A percentile compares a stretch with the other conserved stretches of the same genome.
Evolutionary conservation across 2,329 filamentous ascomycete genomes (phyloP).

Genomic region (Diaporthe citrichinensis): DNA sequence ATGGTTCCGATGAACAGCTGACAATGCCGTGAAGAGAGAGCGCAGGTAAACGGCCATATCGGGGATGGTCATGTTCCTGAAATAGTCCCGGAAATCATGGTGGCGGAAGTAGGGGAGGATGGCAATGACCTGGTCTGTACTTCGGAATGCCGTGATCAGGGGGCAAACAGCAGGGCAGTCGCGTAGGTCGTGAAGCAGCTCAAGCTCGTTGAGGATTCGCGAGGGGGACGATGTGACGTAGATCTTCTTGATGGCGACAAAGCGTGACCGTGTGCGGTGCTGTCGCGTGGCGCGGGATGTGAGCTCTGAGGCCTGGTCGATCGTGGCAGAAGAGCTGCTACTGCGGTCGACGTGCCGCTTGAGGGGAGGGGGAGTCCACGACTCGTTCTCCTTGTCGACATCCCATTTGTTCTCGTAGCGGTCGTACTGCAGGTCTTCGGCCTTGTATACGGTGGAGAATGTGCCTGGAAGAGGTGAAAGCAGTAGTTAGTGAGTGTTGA

Average conservation of each 20-base stretch:
- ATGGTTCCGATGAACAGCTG: conserved; percentile 83
- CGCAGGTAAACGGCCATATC: conserved; percentile 94
- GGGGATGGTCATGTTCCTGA: conserved; percentile 86
- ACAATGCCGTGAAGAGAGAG: conserved; percentile 87
- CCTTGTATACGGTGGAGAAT: conserved; percentile 99
- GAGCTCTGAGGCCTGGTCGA: conserved; percentile 41
- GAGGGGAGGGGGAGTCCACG: conserved; percentile 78
- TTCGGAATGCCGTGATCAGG: conserved; percentile 95
- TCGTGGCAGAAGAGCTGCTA: conserved; percentile 42
- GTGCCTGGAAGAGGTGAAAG: conserved; percentile 74
- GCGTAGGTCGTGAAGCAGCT: conserved; percentile 89
- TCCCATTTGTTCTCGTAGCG: conserved; percentile 92
- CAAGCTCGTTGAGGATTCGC: conserved; percentile 96
- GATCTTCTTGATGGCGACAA: conserved; percentile 98
- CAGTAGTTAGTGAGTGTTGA: conserved; percentile 38
- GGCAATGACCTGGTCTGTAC: conserved; percentile 94
- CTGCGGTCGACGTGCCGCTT: conserved; percentile 63
- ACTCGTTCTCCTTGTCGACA: conserved; percentile 73
- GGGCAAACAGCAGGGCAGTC: conserved; percentile 90
- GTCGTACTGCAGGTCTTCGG: conserved; percentile 91
- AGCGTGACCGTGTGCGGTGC: conserved; percentile 67
- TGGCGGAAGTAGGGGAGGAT: conserved; percentile 97
- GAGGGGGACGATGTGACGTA: conserved; percentile 97
- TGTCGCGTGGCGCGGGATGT: conserved; percentile 50
- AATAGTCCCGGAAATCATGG: conserved; percentile 94